These are phyloP conservation scores for Morella rubra DNA, from an alignment of 306 rosid species.

Conservation along the genomic window DNA sequence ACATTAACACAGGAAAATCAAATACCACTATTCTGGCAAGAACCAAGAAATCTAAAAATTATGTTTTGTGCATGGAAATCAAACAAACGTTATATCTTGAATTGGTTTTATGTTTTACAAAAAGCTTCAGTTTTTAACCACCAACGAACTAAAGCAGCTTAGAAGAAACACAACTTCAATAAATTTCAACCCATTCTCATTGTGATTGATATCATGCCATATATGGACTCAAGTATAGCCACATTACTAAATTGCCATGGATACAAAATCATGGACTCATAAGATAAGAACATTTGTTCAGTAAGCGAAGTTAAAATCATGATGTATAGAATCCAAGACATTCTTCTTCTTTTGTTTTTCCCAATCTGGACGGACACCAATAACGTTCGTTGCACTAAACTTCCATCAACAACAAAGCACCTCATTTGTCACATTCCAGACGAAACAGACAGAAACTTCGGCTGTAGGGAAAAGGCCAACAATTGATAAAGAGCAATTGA, in stretches of 20 bases:
- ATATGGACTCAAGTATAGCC: neutral
- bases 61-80: neutral
- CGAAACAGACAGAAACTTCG: neutral
- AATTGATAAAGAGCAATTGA: neutral
- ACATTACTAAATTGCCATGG: neutral
- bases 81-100: neutral
- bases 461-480: neutral
- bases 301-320: neutral
- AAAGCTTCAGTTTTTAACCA: neutral
- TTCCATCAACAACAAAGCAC: neutral
- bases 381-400: neutral
- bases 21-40: neutral
- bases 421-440: neutral
- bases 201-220: neutral
- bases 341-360: neutral
- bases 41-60: neutral
- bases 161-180: neutral
- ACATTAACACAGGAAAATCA: neutral
- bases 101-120: neutral
- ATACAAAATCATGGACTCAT: neutral
- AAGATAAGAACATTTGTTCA: neutral
- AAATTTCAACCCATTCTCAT: neutral
- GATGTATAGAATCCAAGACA: neutral
- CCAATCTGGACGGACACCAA: neutral
- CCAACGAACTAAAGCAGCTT: neutral